Evolutionary conservation across 441 rosid species (phyloP).

Genomic region (Monsonia emarginata): DNA sequence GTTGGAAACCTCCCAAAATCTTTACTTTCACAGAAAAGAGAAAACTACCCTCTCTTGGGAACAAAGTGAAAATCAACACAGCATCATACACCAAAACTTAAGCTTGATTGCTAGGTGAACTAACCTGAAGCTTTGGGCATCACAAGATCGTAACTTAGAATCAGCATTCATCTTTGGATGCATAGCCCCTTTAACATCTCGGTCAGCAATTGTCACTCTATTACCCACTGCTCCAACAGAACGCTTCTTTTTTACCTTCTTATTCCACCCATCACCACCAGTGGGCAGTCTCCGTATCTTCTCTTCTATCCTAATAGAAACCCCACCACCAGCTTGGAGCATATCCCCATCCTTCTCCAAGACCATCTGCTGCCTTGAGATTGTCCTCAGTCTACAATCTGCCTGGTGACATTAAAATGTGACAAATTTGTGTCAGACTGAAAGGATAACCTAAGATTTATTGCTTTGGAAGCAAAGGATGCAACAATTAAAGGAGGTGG

Average conservation of each 20-base stretch:
- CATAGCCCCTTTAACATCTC: conserved; percentile 30
- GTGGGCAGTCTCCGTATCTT: conserved; percentile 41
- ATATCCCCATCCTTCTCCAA: conserved; percentile 39
- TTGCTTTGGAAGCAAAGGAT: neutral
- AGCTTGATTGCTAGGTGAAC: neutral
- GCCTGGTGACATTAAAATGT: conserved; percentile 23
- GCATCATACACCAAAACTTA: neutral
- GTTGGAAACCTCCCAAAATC: neutral
- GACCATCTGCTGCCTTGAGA: conserved; percentile 27
- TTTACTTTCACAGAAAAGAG: neutral
- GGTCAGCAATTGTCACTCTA: conserved; percentile 36
- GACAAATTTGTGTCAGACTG: neutral
- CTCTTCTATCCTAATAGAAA: conserved; percentile 37
- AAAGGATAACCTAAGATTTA: neutral
- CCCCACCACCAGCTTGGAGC: conserved; percentile 29
- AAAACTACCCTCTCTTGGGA: no score
- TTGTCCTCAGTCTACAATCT: conserved; percentile 28
- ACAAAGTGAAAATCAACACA: neutral
- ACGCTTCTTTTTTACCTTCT: conserved; percentile 49
- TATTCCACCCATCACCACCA: conserved; percentile 61
- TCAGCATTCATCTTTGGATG: conserved; percentile 36
- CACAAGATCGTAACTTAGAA: conserved; percentile 27
- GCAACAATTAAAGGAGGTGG: neutral
- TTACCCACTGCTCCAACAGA: conserved; percentile 34
- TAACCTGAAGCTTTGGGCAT: conserved; percentile 42